Conservation (phyloP, 1,284 basidiomycete species). For the Leccinum huronense region DNA sequence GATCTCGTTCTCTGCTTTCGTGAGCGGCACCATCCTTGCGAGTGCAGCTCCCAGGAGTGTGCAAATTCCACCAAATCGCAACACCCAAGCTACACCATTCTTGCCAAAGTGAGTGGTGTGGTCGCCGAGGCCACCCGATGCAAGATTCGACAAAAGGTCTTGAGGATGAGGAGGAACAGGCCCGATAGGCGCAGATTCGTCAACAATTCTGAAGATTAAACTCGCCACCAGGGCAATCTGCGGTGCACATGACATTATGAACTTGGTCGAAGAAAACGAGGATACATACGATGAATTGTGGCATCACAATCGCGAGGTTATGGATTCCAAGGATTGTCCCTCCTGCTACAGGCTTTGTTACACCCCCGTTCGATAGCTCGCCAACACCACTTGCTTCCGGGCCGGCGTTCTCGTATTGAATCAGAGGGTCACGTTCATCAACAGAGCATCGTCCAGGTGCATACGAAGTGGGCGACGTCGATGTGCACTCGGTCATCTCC, state of each 20-base stretch:
- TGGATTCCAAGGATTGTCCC: conserved; percentile 95
- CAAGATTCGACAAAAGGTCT: conserved; percentile 8
- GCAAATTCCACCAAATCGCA: conserved; percentile 88
- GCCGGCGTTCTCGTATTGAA: conserved; percentile 54
- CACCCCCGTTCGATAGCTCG: conserved; percentile 37
- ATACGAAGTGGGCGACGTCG: background rate
- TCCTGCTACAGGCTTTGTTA: conserved; percentile 69
- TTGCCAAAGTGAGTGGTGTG: conserved; percentile 71
- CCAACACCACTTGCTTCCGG: conserved; percentile 41
- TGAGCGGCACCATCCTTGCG: conserved; percentile 80
- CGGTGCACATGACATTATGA: background rate
- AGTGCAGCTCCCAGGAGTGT: conserved; percentile 73
- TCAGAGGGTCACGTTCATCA: conserved; percentile 61
- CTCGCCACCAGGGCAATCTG: conserved; percentile 89
- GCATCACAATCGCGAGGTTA: conserved; percentile 90
- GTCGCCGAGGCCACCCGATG: conserved; percentile 27
- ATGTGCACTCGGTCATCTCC: conserved; percentile 53
- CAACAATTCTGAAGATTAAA: conserved; percentile 81
- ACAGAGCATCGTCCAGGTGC: conserved; percentile 7
- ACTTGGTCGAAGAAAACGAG: background rate
- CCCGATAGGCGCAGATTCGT: conserved; percentile 45
- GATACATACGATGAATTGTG: conserved; percentile 81
- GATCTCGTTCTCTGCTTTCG: conserved; percentile 87
- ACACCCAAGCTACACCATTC: conserved; percentile 89
- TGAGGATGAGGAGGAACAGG: conserved; percentile 32